A percentile compares a stretch with the other conserved stretches of the same genome.
These are phyloP conservation scores for Rubus parviflorus DNA, from an alignment of 306 rosid species.

Conservation along the genomic window DNA sequence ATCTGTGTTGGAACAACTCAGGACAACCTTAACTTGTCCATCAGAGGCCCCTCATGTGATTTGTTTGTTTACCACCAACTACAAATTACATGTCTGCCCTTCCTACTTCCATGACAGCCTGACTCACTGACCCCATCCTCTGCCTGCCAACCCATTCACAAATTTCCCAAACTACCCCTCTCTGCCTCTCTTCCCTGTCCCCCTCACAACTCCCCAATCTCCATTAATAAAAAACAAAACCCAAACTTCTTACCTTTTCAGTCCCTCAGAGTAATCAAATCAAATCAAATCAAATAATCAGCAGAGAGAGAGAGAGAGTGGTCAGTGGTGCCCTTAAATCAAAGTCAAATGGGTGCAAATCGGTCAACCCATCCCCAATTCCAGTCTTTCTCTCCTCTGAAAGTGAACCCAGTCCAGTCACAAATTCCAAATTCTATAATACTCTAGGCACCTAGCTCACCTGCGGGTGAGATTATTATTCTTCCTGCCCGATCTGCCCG, in stretches of 20 bases:
- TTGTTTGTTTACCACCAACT: too few species aligned
- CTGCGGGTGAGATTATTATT: slow-evolving; percentile 43
- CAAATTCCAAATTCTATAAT: background rate
- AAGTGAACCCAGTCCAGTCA: slow-evolving; percentile 9
- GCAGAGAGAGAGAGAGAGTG: too few species aligned
- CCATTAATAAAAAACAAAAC: too few species aligned
- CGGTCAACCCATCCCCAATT: slow-evolving; percentile 23
- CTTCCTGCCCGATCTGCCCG: slow-evolving; percentile 50
- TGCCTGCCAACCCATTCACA: too few species aligned
- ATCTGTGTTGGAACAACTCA: slow-evolving; percentile 38
- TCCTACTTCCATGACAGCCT: too few species aligned
- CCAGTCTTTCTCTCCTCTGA: too few species aligned
- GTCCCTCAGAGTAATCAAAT: too few species aligned
- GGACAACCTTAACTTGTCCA: slow-evolving; percentile 56
- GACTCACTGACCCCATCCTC: too few species aligned
- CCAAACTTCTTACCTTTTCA: too few species aligned
- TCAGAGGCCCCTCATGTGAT: background rate
- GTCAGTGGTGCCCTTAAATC: too few species aligned
- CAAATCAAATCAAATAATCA: too few species aligned
- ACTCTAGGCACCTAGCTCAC: background rate
- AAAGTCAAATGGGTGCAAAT: slow-evolving; percentile 32
- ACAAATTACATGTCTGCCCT: background rate
- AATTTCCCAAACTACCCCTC: too few species aligned
- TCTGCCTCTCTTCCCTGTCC: background rate
- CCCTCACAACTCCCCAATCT: background rate